These are phyloP conservation scores for Decorospora gaudefroyi DNA, from an alignment of 2,329 filamentous ascomycete species.

Conservation along the genomic window DNA sequence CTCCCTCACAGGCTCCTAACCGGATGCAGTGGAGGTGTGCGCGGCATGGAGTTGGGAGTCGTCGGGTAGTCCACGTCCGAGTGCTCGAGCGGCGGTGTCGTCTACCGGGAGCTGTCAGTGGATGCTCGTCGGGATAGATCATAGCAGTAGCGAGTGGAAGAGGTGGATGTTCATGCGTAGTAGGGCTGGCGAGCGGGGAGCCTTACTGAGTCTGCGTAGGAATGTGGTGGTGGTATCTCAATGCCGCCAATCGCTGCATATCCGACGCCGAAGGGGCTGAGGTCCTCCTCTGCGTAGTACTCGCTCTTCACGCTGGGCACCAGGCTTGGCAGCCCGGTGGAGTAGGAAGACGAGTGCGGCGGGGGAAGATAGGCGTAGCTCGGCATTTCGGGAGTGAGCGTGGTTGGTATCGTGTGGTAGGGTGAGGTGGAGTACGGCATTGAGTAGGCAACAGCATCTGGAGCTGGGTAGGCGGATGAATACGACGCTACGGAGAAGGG, in stretches of 20 bases:
- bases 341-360: slow-evolving; percentile 50
- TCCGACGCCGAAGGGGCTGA: slow-evolving; percentile 69
- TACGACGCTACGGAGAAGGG: slow-evolving; percentile 62
- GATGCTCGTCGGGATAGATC: slow-evolving; percentile 39
- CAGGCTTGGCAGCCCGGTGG: slow-evolving; percentile 66
- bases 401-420: slow-evolving; percentile 48
- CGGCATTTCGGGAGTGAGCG: slow-evolving; percentile 46
- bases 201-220: slow-evolving; percentile 75
- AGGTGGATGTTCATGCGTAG: slow-evolving; percentile 42
- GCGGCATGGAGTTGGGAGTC: slow-evolving; percentile 74
- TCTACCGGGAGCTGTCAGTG: slow-evolving; percentile 58
- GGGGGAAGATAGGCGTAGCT: slow-evolving; percentile 63
- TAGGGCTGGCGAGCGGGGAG: slow-evolving; percentile 50
- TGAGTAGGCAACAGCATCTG: slow-evolving; percentile 66
- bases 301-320: slow-evolving; percentile 68
- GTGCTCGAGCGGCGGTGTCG: slow-evolving; percentile 71
- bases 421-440: slow-evolving; percentile 56
- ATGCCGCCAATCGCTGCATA: slow-evolving; percentile 68
- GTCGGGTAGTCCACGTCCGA: slow-evolving; percentile 60
- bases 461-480: slow-evolving; percentile 67
- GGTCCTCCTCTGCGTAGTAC: slow-evolving; percentile 61
- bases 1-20: slow-evolving; percentile 31
- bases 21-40: slow-evolving; percentile 61
- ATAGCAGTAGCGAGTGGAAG: slow-evolving; percentile 30
- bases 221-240: slow-evolving; percentile 63